Percentiles rank a stretch among this genome's conserved stretches.
Evolutionary conservation across 2,329 filamentous ascomycete species (phyloP).

Genomic region (Purpureocillium takamizusanense): DNA sequence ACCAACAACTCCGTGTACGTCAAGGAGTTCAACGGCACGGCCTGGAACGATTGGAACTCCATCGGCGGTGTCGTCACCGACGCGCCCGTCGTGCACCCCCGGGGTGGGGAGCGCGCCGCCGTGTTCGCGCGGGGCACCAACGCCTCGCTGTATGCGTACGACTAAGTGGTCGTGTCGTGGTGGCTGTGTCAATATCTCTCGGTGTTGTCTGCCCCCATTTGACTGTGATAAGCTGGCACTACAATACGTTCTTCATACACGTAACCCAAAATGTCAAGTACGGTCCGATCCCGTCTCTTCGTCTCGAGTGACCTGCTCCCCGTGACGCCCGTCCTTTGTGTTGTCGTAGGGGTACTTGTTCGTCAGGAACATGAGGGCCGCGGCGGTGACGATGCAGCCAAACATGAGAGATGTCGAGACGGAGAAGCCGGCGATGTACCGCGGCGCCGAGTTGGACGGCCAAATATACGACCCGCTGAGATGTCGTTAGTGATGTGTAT

Average conservation of each 20-base stretch:
- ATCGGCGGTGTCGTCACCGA: conserved; percentile 4
- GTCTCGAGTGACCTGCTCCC: too few relatives aligned
- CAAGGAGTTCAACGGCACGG: conserved; percentile 2
- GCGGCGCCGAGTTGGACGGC: conserved; percentile 3
- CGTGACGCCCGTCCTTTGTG: background rate
- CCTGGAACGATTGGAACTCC: conserved; percentile 2
- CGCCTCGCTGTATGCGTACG: conserved; percentile 2
- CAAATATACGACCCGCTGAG: conserved; percentile 5
- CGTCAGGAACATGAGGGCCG: conserved; percentile 2
- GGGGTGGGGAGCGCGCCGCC: conserved; percentile 1
- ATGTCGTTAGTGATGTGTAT: background rate
- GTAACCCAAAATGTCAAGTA: too few relatives aligned
- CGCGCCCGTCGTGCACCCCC: conserved; percentile 3
- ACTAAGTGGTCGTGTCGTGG: background rate
- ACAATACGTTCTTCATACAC: too few relatives aligned
- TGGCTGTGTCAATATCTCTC: too few relatives aligned
- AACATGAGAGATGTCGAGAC: conserved; percentile 5
- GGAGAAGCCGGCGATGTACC: conserved; percentile 3
- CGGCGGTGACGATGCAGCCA: conserved; percentile 1
- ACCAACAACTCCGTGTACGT: conserved; percentile 2
- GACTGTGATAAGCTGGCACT: too few relatives aligned
- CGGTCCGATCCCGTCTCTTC: too few relatives aligned
- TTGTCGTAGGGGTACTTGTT: conserved; percentile 1
- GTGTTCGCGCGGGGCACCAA: conserved; percentile 3
- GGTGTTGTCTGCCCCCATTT: too few relatives aligned